These are phyloP conservation scores for Vanderwaltozyma yarrowii DNA, from an alignment of 805 yeast genomes.

Conservation along the genomic window DNA sequence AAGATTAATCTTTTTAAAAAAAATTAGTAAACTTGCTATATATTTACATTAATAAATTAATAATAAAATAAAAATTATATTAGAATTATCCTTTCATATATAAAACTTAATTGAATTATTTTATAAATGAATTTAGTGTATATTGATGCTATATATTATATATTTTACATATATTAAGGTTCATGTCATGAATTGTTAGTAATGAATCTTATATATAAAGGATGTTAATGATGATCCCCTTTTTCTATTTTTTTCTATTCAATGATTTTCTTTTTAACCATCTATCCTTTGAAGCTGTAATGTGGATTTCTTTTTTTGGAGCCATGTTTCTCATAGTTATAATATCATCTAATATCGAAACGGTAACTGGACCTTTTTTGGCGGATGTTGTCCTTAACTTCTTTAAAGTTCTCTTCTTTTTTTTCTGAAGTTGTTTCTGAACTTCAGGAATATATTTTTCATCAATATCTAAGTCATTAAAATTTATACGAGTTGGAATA, in stretches of 20 bases:
- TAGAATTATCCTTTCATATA: no score
- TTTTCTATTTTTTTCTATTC: constrained; percentile 16
- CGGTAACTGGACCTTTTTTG: constrained; percentile 35
- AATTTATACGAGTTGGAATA: constrained; percentile 28
- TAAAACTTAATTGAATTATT: no score
- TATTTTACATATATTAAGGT: neutral
- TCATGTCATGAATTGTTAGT: no score
- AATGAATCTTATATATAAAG: neutral
- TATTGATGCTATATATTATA: neutral
- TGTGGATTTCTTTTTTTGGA: constrained; percentile 20
- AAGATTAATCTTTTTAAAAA: no score
- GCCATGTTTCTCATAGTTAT: constrained; percentile 15
- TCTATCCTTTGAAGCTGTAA: constrained; percentile 23
- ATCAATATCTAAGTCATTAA: constrained; percentile 21
- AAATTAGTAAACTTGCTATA: no score
- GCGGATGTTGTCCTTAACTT: constrained; percentile 21
- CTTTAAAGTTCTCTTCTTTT: constrained; percentile 28
- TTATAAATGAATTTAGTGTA: neutral
- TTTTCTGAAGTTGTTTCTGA: constrained; percentile 11
- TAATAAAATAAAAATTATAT: no score
- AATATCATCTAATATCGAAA: constrained; percentile 24
- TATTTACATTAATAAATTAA: no score
- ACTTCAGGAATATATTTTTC: constrained; percentile 11
- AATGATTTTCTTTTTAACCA: constrained; percentile 27
- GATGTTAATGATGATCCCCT: no score